These are phyloP conservation scores for Rhizopogon vinicolor DNA, from an alignment of 768 basidiomycete species.

Conservation along the genomic window DNA sequence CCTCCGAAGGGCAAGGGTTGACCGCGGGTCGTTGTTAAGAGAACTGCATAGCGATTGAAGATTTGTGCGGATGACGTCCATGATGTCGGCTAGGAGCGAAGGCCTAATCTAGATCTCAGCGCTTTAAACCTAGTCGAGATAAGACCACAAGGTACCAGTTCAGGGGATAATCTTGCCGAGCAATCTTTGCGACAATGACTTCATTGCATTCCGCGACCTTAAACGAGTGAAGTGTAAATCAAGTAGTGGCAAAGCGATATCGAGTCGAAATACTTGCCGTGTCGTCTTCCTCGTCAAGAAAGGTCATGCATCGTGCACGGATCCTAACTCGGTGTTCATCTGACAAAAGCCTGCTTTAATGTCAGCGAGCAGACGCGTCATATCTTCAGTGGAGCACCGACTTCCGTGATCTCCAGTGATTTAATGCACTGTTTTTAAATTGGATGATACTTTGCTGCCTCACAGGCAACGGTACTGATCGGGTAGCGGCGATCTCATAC, in stretches of 20 bases:
- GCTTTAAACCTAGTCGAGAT: not conserved
- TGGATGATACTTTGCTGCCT: slow-evolving; percentile 84
- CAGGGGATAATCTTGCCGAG: slow-evolving; percentile 70
- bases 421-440: slow-evolving; percentile 76
- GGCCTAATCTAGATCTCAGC: slow-evolving; percentile 16
- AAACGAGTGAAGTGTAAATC: slow-evolving; percentile 5
- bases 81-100: slow-evolving; percentile 33
- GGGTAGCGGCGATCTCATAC: slow-evolving; percentile 66
- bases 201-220: slow-evolving; percentile 81
- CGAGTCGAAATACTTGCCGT: slow-evolving; percentile 39
- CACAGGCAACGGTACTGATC: slow-evolving; percentile 54
- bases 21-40: slow-evolving; percentile 34
- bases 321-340: slow-evolving; percentile 67
- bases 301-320: slow-evolving; percentile 55
- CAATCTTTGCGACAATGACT: slow-evolving; percentile 69
- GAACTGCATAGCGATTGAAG: slow-evolving; percentile 46
- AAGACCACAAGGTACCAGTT: slow-evolving; percentile 49
- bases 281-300: slow-evolving; percentile 77
- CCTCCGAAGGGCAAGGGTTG: slow-evolving; percentile 51
- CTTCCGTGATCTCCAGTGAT: slow-evolving; percentile 80
- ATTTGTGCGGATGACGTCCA: slow-evolving; percentile 49
- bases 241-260: not conserved
- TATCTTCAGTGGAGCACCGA: slow-evolving; percentile 25
- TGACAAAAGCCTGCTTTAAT: slow-evolving; percentile 50
- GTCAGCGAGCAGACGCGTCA: slow-evolving; percentile 6